phyloP scores from a whole-genome alignment of 2,329 filamentous ascomycete genomes.

The Trichoderma koningiopsis region DNA sequence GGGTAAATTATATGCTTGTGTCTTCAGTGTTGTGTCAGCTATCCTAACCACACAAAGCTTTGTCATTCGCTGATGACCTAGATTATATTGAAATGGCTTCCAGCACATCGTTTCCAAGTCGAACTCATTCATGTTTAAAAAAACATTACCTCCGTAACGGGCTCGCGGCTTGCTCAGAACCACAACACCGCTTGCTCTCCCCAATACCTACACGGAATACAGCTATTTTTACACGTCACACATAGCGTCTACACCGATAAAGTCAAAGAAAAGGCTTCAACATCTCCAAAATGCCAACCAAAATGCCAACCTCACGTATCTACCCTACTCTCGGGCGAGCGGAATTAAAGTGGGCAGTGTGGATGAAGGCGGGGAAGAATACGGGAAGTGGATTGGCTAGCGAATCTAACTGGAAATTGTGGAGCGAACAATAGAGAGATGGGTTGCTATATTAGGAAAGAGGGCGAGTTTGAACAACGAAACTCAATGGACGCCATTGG shows the following conservation, averaged over 20 bases:
- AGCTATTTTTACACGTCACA: not conserved
- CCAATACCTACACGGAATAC: not conserved
- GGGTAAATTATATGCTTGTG: not conserved
- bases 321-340: slow-evolving; percentile 2
- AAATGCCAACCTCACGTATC: not conserved
- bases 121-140: no score
- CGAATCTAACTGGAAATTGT: not conserved
- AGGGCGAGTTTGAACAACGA: not conserved
- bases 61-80: not conserved
- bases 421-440: slow-evolving; percentile 1
- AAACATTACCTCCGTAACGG: not conserved
- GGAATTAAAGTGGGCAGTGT: not conserved
- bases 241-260: not conserved
- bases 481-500: not conserved
- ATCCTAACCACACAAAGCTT: not conserved
- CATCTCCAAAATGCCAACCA: not conserved
- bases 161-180: not conserved
- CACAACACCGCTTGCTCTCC: not conserved
- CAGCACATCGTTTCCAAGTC: not conserved
- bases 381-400: not conserved
- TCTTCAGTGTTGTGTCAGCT: not conserved
- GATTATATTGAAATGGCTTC: not conserved
- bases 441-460: not conserved
- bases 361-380: not conserved
- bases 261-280: not conserved